Conservation (phyloP, 169 alveolate species). For the Plasmodium berghei region DNA sequence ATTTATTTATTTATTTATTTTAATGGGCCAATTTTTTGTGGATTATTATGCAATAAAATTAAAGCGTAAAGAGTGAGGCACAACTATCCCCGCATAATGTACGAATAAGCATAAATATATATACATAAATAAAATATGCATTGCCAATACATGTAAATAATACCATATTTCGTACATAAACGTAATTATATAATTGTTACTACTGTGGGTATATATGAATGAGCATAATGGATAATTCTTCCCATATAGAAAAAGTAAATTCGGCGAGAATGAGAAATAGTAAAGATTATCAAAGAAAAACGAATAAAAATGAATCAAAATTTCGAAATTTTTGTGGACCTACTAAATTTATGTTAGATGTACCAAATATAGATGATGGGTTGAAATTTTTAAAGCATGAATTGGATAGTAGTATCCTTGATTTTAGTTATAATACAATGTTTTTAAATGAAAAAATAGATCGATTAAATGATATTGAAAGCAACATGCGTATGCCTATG, state of each 20-base stretch:
- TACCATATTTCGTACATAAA: too few species aligned
- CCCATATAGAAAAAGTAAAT: conserved; percentile 19
- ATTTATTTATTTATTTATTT: too few species aligned
- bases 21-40: too few species aligned
- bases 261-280: conserved; percentile 5
- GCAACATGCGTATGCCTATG: conserved; percentile 52
- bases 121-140: too few species aligned
- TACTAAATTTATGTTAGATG: conserved; percentile 37
- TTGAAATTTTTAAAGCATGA: conserved; percentile 60
- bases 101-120: too few species aligned
- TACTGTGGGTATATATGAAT: too few species aligned
- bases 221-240: too few species aligned
- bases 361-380: conserved; percentile 39
- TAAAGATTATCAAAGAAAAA: conserved; percentile 5
- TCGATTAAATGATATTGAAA: conserved; percentile 49
- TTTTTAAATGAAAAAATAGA: conserved; percentile 50
- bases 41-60: too few species aligned
- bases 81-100: too few species aligned
- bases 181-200: too few species aligned
- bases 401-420: conserved; percentile 33
- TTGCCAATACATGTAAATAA: too few species aligned
- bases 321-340: conserved; percentile 48
- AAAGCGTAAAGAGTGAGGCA: too few species aligned
- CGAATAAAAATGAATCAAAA: conserved; percentile 42
- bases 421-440: conserved; percentile 45